Evolutionary conservation across 2,329 filamentous ascomycete genomes (phyloP), one percentile per base, ranked within the genome.

Genomic region (Leptographium flavum): DNA sequence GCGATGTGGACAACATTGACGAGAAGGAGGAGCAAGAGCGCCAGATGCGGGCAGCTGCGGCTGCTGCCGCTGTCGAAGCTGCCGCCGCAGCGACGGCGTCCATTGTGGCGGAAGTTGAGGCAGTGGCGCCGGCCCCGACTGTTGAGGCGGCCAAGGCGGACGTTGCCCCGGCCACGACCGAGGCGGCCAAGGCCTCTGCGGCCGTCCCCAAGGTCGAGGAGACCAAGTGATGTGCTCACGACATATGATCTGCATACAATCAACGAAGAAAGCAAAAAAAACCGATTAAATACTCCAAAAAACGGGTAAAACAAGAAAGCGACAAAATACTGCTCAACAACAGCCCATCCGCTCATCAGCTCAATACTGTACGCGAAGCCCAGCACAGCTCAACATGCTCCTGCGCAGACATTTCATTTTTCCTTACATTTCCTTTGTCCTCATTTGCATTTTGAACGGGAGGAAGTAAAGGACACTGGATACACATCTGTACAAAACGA

Each of bases 1-100:
- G 87, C 58, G 92, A 96, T 56, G 78, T 80, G 27, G 86, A 94
- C 50, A 76, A 96, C 60, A 96, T 96, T 55, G 90, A 96, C 57
- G 92, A 96, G 63, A 87, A 90, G 67, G 87, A 94, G 53, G 83
- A 87, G 22, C 31, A 22, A 3, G 19, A 31, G 19, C 28, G 25
- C 17, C 17, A 22, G 39, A 10, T 17, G 27, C 38, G 11, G 39
- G 14, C n/a, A n/a, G n/a, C n/a, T n/a, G n/a, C n/a, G n/a, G n/a
- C n/a, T n/a, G n/a, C n/a, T n/a, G n/a, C n/a, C 49, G 63, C 70
- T 45, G 60, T 68, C 23, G 61, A 67, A 3, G 74, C 76, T 8
- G 68, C 71, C 25, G 65, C 67, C 32, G 63, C 65, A 46, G 35
- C 27, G 11, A 13, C 25, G 4, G 32, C 19, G 22, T 67, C 62